Evolutionary conservation across 202 grass and related monocot species (phyloP), one percentile per base, ranked within the genome.

Genomic region (Musa balbisiana): DNA sequence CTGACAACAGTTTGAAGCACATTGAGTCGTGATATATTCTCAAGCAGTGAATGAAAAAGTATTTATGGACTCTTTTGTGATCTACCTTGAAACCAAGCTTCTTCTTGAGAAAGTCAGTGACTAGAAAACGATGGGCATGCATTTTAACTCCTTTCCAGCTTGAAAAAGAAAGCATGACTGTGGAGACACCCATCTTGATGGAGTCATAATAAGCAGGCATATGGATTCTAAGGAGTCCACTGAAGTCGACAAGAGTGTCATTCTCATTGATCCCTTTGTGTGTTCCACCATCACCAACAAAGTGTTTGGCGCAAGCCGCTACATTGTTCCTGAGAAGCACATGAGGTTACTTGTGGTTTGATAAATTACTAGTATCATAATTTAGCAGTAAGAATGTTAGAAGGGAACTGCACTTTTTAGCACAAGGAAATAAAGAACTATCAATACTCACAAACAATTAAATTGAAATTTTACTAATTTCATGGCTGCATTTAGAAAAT

Each of bases 161-260:
- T 64, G 91, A 94, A 84, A 87, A 94, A 66, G 88, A 94, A 55
- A 94, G 81, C 91, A 94, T 94, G 62, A 94, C 15, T 56, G 85
- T 83, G 27, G 91, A 56, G 50, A 94, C 73, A 64, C 88, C 85
- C 78, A 84, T 90, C 76, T 75, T 76, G 49, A 94, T 80, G 64
- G 91, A 85, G 64, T 80, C 74, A 80, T 90, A 82, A 67, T 86
- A 95, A 26, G 91, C 85, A 11, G 86, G 85, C 91, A 95, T 91
- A 82, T 91, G 88, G 71, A 94, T 91, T 11, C 79, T 85, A 62
- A 88, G 85, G 21, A 94, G 85, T 62, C 81, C 88, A 64, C 86
- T 73, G 69, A 94, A 84, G 83, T 49, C 84, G 0, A 84, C 43
- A 81, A 81, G 82, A 55, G 88, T 88, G 79, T 95, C 87, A 79